phyloP scores from a whole-genome alignment of 1,284 basidiomycete genomes.

The Ganoderma boninense region DNA sequence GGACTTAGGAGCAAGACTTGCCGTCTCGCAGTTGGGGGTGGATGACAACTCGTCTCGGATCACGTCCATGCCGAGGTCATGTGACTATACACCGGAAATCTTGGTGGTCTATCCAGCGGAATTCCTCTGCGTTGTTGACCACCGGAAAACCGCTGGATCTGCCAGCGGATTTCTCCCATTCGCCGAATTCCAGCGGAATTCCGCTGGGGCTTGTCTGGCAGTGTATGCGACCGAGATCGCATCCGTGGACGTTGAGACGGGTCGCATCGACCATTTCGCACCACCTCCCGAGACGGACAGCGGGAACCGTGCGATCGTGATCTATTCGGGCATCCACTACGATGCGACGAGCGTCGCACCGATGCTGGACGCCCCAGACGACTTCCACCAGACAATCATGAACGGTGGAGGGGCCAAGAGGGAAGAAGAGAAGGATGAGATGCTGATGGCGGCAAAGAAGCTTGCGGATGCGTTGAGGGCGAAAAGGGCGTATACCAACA shows the following conservation, averaged over 20 bases:
- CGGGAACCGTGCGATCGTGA: constrained; percentile 64
- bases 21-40: no score
- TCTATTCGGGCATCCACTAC: constrained; percentile 96
- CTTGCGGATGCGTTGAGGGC: constrained; percentile 77
- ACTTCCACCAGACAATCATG: constrained; percentile 92
- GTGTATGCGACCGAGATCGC: constrained; percentile 88
- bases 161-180: no score
- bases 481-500: constrained; percentile 90
- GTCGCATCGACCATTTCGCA: constrained; percentile 86
- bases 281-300: constrained; percentile 52
- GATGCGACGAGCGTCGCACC: constrained; percentile 90
- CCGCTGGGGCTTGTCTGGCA: no score
- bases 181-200: no score
- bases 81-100: no score
- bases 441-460: constrained; percentile 74
- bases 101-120: no score
- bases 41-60: no score
- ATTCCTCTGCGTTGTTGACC: no score
- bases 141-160: no score
- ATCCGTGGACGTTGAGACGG: constrained; percentile 91
- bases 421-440: constrained; percentile 56
- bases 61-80: no score
- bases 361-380: constrained; percentile 71
- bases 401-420: constrained; percentile 60
- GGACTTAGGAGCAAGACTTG: no score